These are phyloP conservation scores for Globisporangium nodosum DNA, from an alignment of 352 stramenopile species.

Conservation along the genomic window DNA sequence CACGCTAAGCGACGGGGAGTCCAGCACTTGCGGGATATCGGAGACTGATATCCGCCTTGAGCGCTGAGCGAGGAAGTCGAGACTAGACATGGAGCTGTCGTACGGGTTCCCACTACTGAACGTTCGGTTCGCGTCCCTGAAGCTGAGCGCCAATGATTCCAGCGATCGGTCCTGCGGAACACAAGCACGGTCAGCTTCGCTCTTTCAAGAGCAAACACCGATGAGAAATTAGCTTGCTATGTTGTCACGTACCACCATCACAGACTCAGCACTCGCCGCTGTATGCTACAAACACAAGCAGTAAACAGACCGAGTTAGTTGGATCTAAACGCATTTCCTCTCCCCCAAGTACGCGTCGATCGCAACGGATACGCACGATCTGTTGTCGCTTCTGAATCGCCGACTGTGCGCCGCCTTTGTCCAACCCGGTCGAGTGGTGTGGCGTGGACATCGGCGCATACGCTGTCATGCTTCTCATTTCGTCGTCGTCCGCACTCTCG, in stretches of 20 bases:
- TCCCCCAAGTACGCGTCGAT: background rate
- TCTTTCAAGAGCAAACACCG: background rate
- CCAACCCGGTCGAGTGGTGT: conserved; percentile 12
- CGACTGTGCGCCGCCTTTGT: conserved; percentile 1
- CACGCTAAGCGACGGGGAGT: conserved; percentile 48
- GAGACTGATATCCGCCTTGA: conserved; percentile 20
- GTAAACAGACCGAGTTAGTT: background rate
- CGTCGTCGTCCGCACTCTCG: conserved; percentile 7
- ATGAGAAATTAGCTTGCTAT: background rate
- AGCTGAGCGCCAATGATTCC: conserved; percentile 43
- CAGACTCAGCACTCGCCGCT: conserved; percentile 27
- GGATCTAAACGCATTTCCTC: background rate
- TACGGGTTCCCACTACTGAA: conserved; percentile 38
- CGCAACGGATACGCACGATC: conserved; percentile 5
- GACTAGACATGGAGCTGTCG: conserved; percentile 25
- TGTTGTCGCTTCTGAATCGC: conserved; percentile 11
- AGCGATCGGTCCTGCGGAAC: conserved; percentile 52
- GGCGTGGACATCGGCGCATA: conserved; percentile 48
- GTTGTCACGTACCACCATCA: conserved; percentile 27
- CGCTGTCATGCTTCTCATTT: conserved; percentile 41
- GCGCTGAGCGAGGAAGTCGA: conserved; percentile 16
- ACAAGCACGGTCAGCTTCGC: background rate
- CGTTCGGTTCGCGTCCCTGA: conserved; percentile 26
- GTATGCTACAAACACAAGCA: conserved; percentile 16
- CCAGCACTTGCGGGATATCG: conserved; percentile 18